Base-by-base conservation (phyloP, 768 basidiomycete genomes). In the Bullera alba region DNA sequence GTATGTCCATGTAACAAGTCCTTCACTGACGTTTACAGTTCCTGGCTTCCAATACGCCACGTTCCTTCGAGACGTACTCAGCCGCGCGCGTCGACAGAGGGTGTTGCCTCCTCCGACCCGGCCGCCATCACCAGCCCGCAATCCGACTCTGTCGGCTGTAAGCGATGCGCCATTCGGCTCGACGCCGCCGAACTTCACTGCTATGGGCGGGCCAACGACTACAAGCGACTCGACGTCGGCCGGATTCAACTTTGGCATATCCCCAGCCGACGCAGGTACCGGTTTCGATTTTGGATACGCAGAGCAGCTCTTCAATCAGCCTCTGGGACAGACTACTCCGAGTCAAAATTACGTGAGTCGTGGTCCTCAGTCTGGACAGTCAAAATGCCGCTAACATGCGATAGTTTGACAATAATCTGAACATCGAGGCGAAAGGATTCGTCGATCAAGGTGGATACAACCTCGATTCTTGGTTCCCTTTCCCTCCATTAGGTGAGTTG, bases 1-100 rank as follows among this genome's bases (percentile, higher is more conserved):
- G 63, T 65, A 42, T 42, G 56, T 50, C 2, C 26, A 19, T 1
- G 23, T 36, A 10, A 16, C 16, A 17, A n/a, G 22, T 27, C 5
- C n/a, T 4, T 3, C 16, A 23, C 41, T 34, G 26, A 51, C 5
- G 5, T 32, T 19, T 37, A 3, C 26, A 63, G 65, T 67, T 1
- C 65, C 65, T 21, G 63, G 65, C 3, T 67, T 67, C 56, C 63
- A 60, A 51, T 60, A 55, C 35, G 60, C 65, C 10, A 44, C 55
- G 16, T 41, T 62, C 6, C 56, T 67, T 15, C 57, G 56, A 21
- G 58, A 59, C 15, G 58, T 64, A 15, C 42, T 67, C n/a, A 47
- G 51, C 34, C 57, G 58, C 44, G 65, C 65, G 22, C 34, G 65
- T 21, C 41, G 56, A 5, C 51, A 60, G n/a, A 50, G 56, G n/a